phyloP scores from a whole-genome alignment of 495 filamentous ascomycete genomes.

The Penicillium flavigenum region DNA sequence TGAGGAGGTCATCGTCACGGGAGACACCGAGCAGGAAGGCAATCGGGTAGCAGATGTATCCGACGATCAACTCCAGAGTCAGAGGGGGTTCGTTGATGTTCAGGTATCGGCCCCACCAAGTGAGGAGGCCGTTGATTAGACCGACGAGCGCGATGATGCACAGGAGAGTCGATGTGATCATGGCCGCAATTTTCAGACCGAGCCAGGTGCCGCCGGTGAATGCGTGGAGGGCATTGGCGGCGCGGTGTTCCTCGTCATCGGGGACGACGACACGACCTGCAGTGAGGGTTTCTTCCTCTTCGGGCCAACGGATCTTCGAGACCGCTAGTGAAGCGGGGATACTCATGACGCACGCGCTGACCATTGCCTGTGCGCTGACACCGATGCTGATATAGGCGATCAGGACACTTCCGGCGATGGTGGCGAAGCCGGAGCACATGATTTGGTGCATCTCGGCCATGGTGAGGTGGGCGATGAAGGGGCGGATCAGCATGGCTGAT shows the following conservation, averaged over 20 bases:
- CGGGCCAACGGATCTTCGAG: conserved; percentile 84
- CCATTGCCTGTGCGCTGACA: conserved; percentile 78
- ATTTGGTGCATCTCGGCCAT: conserved; percentile 84
- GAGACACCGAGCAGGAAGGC: conserved; percentile 86
- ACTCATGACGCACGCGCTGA: conserved; percentile 86
- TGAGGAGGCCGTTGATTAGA: conserved; percentile 73
- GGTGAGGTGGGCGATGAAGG: conserved; percentile 80
- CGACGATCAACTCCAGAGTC: conserved; percentile 73
- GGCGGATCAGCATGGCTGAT: conserved; percentile 86
- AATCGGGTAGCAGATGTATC: conserved; percentile 81
- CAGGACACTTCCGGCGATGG: conserved; percentile 70
- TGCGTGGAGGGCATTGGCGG: conserved; percentile 80
- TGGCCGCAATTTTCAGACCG: conserved; percentile 83
- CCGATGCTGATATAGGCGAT: conserved; percentile 79
- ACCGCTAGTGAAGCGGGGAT: conserved; percentile 85
- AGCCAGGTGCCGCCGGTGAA: conserved; percentile 87
- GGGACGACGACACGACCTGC: conserved; percentile 77
- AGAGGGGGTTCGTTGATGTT: conserved; percentile 67
- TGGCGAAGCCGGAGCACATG: conserved; percentile 76
- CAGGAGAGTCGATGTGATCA: conserved; percentile 75
- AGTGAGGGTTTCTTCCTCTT: conserved; percentile 80
- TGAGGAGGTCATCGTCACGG: conserved; percentile 64
- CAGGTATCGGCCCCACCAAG: conserved; percentile 86
- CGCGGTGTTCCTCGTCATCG: conserved; percentile 61
- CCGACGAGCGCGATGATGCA: conserved; percentile 82